phyloP scores from a whole-genome alignment of 768 basidiomycete species.

The Mycena chlorophos region DNA sequence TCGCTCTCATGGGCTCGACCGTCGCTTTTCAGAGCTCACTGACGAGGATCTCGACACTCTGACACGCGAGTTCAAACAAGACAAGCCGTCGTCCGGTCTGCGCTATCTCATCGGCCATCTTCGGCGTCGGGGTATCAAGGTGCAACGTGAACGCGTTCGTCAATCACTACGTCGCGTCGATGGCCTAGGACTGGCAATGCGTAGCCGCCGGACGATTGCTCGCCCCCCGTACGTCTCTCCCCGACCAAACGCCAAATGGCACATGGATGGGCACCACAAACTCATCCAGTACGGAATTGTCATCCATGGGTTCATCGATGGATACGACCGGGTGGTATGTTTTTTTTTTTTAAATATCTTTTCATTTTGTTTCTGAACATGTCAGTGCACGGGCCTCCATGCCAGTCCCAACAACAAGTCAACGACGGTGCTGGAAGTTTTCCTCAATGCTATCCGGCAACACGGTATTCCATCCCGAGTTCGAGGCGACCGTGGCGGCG shows the following conservation, averaged over 20 bases:
- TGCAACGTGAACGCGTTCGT: neutral
- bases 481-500: conserved; percentile 25
- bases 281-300: too few species aligned
- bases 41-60: neutral
- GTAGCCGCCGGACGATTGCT: too few species aligned
- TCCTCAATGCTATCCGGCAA: conserved; percentile 1
- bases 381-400: conserved; percentile 6
- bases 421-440: conserved; percentile 1
- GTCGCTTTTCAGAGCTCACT: neutral
- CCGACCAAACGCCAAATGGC: too few species aligned
- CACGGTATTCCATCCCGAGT: conserved; percentile 21
- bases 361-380: too few species aligned
- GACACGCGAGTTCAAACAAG: neutral
- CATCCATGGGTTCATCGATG: too few species aligned
- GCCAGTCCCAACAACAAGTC: conserved; percentile 16
- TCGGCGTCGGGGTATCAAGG: neutral
- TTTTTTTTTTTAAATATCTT: too few species aligned
- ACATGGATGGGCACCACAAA: too few species aligned
- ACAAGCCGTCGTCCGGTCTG: neutral
- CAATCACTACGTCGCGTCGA: too few species aligned
- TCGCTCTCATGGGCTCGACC: neutral
- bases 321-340: too few species aligned
- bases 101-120: neutral
- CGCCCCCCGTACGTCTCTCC: too few species aligned
- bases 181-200: too few species aligned